A percentile compares a stretch with the other conserved stretches of the same genome.
phyloP scores from a whole-genome alignment of 2,329 filamentous ascomycete species.

The Penicillium sp. region DNA sequence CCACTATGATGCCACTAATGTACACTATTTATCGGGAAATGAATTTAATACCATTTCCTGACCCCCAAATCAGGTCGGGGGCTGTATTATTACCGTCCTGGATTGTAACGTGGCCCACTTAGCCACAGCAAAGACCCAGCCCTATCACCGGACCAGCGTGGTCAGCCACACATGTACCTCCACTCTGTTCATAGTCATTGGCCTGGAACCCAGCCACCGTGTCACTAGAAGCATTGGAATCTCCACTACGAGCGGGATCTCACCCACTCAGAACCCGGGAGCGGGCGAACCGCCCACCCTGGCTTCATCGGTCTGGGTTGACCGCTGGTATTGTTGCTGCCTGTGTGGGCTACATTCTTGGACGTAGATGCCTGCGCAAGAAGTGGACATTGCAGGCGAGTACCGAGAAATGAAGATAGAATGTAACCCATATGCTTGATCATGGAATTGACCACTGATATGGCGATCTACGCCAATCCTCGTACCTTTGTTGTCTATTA shows the following conservation, averaged over 20 bases:
- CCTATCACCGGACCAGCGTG: conserved; percentile 12
- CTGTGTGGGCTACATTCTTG: conserved; percentile 1
- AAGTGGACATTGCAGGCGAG: neutral
- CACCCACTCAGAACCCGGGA: conserved; percentile 4
- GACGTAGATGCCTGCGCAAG: neutral
- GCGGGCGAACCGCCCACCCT: neutral
- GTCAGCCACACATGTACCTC: conserved; percentile 18
- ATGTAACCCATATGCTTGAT: neutral
- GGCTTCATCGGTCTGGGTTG: conserved; percentile 2
- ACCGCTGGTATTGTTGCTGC: conserved; percentile 26
- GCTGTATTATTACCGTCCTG: neutral
- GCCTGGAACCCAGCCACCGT: conserved; percentile 9
- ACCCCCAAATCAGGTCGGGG: neutral
- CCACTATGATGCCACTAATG: neutral
- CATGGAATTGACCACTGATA: neutral
- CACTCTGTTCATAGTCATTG: conserved; percentile 6
- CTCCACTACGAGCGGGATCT: neutral
- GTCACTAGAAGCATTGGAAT: neutral
- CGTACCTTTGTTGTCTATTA: neutral
- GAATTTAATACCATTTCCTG: neutral
- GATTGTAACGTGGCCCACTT: neutral
- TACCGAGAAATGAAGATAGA: neutral
- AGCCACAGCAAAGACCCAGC: conserved; percentile 17
- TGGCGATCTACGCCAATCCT: neutral
- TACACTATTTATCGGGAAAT: neutral